Evolutionary conservation across 257 asterid genomes (phyloP), one percentile per base, ranked within the genome.

Genomic region (Scutellaria galericulata): DNA sequence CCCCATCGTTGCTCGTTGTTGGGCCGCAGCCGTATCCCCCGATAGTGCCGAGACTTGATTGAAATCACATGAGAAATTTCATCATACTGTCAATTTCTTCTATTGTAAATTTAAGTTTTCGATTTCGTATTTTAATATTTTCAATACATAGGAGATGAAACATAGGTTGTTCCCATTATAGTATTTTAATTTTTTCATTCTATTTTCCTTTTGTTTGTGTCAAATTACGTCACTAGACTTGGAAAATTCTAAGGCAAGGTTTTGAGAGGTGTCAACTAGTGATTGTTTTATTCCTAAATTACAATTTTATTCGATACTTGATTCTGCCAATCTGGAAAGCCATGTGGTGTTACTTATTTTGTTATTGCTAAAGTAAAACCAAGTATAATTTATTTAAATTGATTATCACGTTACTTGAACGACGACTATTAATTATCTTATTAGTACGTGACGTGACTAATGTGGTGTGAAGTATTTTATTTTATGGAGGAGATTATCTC

Each of bases 1-100:
- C 24, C 93, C 90, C n/a, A 80, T 37, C 1, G 83, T 64, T 6
- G 81, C 88, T 56, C 83, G 79, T 51, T 77, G 81, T 70, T 83
- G 89, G 73, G 96, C 96, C 0, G 73, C 76, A 12, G 67, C 86
- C 12, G 40, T 24, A 9, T 67, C 68, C 27, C 86, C 88, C 37
- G 82, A 50, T 0, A 83, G 73, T 1, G 83, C 59, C 3, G 96
- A 82, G 59, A 63, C 96, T 89, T 47, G 18, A 66, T 73, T 55
- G 5, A 69, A 35, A 68, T 13, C 11, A 37, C 20, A 31, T 20
- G 22, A 14, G 18, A 39, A 14, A 12, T 20, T 56, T 67, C 7
- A 9, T 39, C 52, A n/a, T 31, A 6, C 0, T n/a, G 4, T 18
- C 13, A 7, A 6, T 0, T 44, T 44, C 48, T 44, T 44, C 11